phyloP scores from a whole-genome alignment of 1,139 yeast species.

The Diutina mesorugosa region DNA sequence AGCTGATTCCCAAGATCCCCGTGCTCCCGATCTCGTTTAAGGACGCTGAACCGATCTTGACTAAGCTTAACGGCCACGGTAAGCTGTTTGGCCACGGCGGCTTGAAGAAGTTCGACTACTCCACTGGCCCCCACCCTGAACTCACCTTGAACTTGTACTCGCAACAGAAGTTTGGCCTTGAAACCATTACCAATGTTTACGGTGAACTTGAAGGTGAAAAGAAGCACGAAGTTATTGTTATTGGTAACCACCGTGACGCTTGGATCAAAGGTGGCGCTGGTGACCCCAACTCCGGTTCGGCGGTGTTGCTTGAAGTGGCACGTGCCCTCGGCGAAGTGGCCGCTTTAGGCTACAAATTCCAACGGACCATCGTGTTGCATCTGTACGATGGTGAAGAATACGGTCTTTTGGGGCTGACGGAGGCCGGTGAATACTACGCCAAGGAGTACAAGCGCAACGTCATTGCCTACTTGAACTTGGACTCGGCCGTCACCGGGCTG shows the following conservation, averaged over 20 bases:
- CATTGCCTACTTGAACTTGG: slow-evolving; percentile 32
- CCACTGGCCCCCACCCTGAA: slow-evolving; percentile 44
- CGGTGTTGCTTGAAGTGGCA: slow-evolving; percentile 44
- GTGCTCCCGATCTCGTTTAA: slow-evolving; percentile 46
- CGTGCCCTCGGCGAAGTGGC: slow-evolving; percentile 39
- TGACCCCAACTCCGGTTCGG: slow-evolving; percentile 60
- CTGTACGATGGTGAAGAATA: slow-evolving; percentile 74
- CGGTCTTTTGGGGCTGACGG: slow-evolving; percentile 56
- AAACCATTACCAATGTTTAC: slow-evolving; percentile 48
- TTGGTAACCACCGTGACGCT: slow-evolving; percentile 65
- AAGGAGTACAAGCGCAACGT: slow-evolving; percentile 24
- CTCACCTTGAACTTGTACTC: slow-evolving; percentile 36
- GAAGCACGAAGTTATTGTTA: slow-evolving; percentile 35
- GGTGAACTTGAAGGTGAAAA: slow-evolving; percentile 43
- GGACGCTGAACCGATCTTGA: slow-evolving; percentile 45
- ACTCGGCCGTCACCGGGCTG: slow-evolving; percentile 25
- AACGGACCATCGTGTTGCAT: slow-evolving; percentile 43
- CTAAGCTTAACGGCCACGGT: slow-evolving; percentile 44
- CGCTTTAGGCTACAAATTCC: slow-evolving; percentile 49
- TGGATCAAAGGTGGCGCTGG: slow-evolving; percentile 68
- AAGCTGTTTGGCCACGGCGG: neutral
- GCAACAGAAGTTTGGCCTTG: slow-evolving; percentile 41
- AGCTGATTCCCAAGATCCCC: slow-evolving; percentile 44
- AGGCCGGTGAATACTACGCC: slow-evolving; percentile 48
- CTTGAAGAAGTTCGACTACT: slow-evolving; percentile 33